Evolutionary conservation across 495 filamentous ascomycete genomes (phyloP), one percentile per base, ranked within the genome.

Genomic region (Poronia punctata): DNA sequence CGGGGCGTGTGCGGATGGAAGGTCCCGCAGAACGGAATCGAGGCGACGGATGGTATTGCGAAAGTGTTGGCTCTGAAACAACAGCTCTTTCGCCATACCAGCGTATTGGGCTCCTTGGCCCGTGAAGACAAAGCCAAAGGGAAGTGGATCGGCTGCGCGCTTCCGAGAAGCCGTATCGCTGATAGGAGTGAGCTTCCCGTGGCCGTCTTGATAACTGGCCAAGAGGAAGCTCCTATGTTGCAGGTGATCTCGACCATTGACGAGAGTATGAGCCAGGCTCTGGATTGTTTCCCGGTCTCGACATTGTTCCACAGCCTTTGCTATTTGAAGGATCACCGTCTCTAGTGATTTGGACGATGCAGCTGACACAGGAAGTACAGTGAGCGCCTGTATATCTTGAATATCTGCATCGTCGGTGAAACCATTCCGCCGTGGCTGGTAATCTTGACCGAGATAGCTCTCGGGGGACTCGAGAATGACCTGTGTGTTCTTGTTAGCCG

Each of bases 21-120:
- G 42, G 10, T 14, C 11, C 14, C 41, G 34, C 9, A 73, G 48
- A 18, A 45, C 46, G 12, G 23, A 29, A 22, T 71, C 67, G 17
- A 60, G 48, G 0, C 50, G 38, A 1, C 47, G 19, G 24, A 74
- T 61, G 14, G 49, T 48, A 5, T 50, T 12, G 4, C 26, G 6
- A 21, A 63, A 68, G 1, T 52, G 35, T 3, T 59, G 56, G 23
- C 62, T 69, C 0, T 52, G 43, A 0, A 25, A 20, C 6, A 71
- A 40, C 0, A 76, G 62, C 45, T 72, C 70, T 4, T 65, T 62
- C 0, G 67, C 74, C 74, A 79, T 78, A 7, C 59, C 63, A 17
- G 54, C 20, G 61, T 69, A 79, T 40, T 76, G 68, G 12, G 64
- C 62, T 12, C 64, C 64, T 40, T 66, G 64, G 5, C 64, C 64